phyloP scores from a whole-genome alignment of 116 monocot species.

The Trichopus zeylanicus region DNA sequence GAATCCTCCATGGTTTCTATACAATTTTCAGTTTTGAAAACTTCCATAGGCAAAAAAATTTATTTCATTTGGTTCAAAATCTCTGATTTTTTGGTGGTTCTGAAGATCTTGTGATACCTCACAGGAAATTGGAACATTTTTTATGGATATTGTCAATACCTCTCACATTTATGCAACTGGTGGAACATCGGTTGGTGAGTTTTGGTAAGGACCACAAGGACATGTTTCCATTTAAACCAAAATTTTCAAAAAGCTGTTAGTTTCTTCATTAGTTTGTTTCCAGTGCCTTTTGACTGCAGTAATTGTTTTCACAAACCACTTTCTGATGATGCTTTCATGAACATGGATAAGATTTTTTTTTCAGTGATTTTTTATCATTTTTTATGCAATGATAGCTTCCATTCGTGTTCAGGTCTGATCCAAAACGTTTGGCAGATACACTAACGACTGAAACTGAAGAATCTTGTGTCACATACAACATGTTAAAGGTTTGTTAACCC shows the following conservation, averaged over 20 bases:
- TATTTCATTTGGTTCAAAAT: too few relatives aligned
- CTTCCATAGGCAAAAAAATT: too few relatives aligned
- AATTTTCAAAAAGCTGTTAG: not conserved
- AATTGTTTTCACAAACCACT: not conserved
- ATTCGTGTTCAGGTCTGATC: conserved; percentile 54
- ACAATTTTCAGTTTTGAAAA: too few relatives aligned
- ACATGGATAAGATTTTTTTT: not conserved
- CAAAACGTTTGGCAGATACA: conserved; percentile 69
- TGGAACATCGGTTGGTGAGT: conserved; percentile 88
- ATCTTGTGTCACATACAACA: conserved; percentile 97
- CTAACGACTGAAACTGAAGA: conserved; percentile 83
- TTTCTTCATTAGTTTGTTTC: not conserved
- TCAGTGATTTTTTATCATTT: too few relatives aligned
- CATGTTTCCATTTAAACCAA: not conserved
- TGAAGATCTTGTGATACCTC: conserved; percentile 9
- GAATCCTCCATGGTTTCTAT: too few relatives aligned
- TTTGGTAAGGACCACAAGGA: conserved; percentile 44
- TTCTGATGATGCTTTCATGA: not conserved
- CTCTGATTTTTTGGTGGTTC: not conserved
- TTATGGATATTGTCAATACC: conserved; percentile 92
- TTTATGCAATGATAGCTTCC: conserved; percentile 3
- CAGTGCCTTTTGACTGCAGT: not conserved
- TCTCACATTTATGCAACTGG: conserved; percentile 94
- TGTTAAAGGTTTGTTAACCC: conserved; percentile 73
- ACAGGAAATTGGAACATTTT: conserved; percentile 77